Conservation (phyloP, 805 yeast genomes). For the Kuraishia borneana region DNA sequence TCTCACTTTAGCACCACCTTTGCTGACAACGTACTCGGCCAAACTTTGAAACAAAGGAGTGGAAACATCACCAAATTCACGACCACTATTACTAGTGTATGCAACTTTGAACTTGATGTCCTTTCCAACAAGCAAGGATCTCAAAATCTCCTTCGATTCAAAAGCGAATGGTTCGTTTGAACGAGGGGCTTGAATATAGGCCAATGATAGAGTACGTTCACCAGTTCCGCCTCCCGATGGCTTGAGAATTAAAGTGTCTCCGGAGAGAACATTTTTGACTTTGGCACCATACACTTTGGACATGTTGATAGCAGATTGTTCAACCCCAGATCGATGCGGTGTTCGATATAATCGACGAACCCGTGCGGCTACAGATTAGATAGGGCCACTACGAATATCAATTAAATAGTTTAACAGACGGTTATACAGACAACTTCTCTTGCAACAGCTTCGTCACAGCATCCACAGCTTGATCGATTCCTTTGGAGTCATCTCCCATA, state of each 20-base stretch:
- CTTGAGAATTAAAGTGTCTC: slow-evolving; percentile 55
- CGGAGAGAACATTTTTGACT: slow-evolving; percentile 61
- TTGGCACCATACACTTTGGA: slow-evolving; percentile 35
- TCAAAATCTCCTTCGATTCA: slow-evolving; percentile 49
- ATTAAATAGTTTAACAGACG: neutral
- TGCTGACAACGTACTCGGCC: slow-evolving; percentile 39
- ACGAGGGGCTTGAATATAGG: slow-evolving; percentile 51
- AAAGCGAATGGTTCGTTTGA: slow-evolving; percentile 37
- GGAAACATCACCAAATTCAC: slow-evolving; percentile 64
- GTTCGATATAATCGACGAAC: too few relatives aligned
- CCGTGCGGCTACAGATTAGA: too few relatives aligned
- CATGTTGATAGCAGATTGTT: too few relatives aligned
- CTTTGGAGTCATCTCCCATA: slow-evolving; percentile 76
- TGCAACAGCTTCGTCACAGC: slow-evolving; percentile 52
- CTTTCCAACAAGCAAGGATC: slow-evolving; percentile 56
- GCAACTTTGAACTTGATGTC: slow-evolving; percentile 46
- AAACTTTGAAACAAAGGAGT: slow-evolving; percentile 55
- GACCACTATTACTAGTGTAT: slow-evolving; percentile 39
- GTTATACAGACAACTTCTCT: slow-evolving; percentile 34
- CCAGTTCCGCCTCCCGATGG: slow-evolving; percentile 34
- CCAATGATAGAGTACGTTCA: slow-evolving; percentile 55
- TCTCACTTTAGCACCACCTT: slow-evolving; percentile 54
- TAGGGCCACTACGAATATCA: neutral
- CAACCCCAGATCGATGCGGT: too few relatives aligned
- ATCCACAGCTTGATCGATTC: slow-evolving; percentile 61